These are phyloP conservation scores for Xylaria sp. DNA, from an alignment of 2,329 filamentous ascomycete species.

Conservation along the genomic window DNA sequence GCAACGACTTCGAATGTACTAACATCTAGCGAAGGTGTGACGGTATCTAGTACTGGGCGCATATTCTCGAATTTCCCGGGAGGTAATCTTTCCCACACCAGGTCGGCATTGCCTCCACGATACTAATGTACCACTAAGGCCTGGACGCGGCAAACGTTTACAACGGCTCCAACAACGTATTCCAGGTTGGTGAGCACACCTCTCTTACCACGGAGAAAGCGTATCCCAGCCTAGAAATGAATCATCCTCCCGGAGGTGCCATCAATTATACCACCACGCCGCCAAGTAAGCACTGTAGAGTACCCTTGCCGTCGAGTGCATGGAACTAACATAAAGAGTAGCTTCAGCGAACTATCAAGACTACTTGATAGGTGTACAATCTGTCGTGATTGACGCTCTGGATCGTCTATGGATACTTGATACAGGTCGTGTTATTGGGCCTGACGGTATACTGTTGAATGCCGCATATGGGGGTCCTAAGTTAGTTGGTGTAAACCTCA, in stretches of 20 bases:
- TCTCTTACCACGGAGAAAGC: slow-evolving; percentile 41
- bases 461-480: slow-evolving; percentile 62
- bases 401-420: slow-evolving; percentile 66
- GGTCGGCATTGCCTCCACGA: neutral
- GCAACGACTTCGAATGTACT: neutral
- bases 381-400: slow-evolving; percentile 61
- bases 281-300: slow-evolving; percentile 41
- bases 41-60: slow-evolving; percentile 61
- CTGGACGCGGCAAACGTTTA: slow-evolving; percentile 61
- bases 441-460: slow-evolving; percentile 56
- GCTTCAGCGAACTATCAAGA: slow-evolving; percentile 58
- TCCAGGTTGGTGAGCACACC: slow-evolving; percentile 56
- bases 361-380: slow-evolving; percentile 63
- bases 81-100: slow-evolving; percentile 27
- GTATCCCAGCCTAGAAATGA: slow-evolving; percentile 51
- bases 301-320: neutral
- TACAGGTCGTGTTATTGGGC: slow-evolving; percentile 55
- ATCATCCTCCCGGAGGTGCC: slow-evolving; percentile 58
- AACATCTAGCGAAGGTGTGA: slow-evolving; percentile 51
- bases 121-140: slow-evolving; percentile 42
- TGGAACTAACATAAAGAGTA: slow-evolving; percentile 21
- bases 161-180: slow-evolving; percentile 48
- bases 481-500: slow-evolving; percentile 60
- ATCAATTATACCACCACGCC: slow-evolving; percentile 63
- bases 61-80: slow-evolving; percentile 64